Evolutionary conservation across 2,329 filamentous ascomycete species (phyloP), one percentile per base, ranked within the genome.

Genomic region (Myriangium duriaei): DNA sequence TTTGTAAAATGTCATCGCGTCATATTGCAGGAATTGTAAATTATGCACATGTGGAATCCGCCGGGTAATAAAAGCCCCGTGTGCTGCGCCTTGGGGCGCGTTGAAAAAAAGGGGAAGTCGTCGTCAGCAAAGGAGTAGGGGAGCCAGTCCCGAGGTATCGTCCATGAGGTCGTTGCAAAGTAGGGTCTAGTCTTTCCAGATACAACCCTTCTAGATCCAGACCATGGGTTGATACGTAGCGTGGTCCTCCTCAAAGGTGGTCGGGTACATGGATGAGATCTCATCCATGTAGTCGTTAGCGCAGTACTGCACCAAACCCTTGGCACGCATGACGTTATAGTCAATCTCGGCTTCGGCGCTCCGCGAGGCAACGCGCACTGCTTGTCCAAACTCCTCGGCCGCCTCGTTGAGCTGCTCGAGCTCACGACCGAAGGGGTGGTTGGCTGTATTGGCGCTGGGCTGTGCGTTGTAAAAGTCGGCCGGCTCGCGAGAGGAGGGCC

Each of bases 331-430:
- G 42, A 79, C 73, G 47, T 73, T 66, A 51, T 83, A 71, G 57
- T 92, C 85, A 39, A 84, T 81, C 31, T 87, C 79, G 28, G 78
- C 62, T 32, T 76, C 65, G n/a, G 70, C 68, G 42, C 74, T 69
- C 7, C 21, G 21, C 7, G 21, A 26, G 21, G 21, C 21, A n/a
- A 26, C 21, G 45, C 71, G 69, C 18, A 76, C 68, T 1, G 59
- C 62, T 33, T 56, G 55, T 30, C 76, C 76, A 49, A 85, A 88
- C 59, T 95, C 87, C 61, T 96, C 91, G 0, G 81, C 88, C 11
- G 95, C 72, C 60, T 96, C 91, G 37, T 86, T 85, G 15, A 96
- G 83, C 60, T 96, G 81, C 40, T 84, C 85, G 37, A 96, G 67
- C 60, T 98, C 91, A 35, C 80, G 78, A 37, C 84, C 84, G 51